phyloP scores from a whole-genome alignment of 139 green algal genomes.

The Yamagishiella unicocca region DNA sequence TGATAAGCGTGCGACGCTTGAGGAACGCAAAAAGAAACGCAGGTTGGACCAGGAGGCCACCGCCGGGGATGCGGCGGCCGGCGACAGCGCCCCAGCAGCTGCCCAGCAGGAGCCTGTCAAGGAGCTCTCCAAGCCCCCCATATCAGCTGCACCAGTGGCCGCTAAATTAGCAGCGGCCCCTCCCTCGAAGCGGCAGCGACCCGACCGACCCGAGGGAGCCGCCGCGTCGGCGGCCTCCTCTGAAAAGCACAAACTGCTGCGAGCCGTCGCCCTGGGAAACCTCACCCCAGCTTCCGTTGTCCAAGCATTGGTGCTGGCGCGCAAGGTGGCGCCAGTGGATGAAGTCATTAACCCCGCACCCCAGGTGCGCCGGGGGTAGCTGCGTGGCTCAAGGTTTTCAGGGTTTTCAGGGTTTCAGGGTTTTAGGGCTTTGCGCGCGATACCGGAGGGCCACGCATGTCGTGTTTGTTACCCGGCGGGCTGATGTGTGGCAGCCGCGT shows the following conservation, averaged over 20 bases:
- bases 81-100: background rate
- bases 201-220: background rate
- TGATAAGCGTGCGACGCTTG: slow-evolving; percentile 73
- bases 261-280: slow-evolving; percentile 83
- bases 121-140: background rate
- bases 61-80: background rate
- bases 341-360: slow-evolving; percentile 70
- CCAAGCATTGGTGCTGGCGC: slow-evolving; percentile 61
- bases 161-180: background rate
- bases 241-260: slow-evolving; percentile 79
- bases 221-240: background rate
- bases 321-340: slow-evolving; percentile 67
- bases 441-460: no score
- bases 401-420: no score
- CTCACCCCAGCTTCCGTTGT: slow-evolving; percentile 56
- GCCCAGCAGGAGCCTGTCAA: slow-evolving; percentile 6
- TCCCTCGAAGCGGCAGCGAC: background rate
- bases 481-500: no score
- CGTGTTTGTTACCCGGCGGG: no score
- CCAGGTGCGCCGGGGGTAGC: background rate
- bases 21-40: slow-evolving; percentile 75
- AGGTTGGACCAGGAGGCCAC: background rate
- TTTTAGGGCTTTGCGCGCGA: no score
- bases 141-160: background rate
- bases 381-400: no score